These are phyloP conservation scores for Globisporangium megalacanthum DNA, from an alignment of 352 stramenopile genomes.

Conservation along the genomic window DNA sequence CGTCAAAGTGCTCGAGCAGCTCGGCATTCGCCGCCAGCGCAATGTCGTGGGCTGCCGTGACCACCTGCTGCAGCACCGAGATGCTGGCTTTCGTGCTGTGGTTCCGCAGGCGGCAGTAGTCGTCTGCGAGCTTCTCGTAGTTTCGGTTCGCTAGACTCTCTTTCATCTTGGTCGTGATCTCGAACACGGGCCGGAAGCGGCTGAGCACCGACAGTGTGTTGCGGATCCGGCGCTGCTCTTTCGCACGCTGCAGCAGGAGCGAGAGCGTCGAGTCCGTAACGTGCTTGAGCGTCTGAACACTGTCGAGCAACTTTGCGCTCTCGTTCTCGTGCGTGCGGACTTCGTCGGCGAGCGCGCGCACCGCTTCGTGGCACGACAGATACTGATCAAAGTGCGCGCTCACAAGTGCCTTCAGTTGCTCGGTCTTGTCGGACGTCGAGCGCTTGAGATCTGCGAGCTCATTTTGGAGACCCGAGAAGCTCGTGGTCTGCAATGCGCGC, in stretches of 20 bases:
- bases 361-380: constrained; percentile 73
- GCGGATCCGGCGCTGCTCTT: constrained; percentile 70
- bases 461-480: constrained; percentile 47
- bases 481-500: constrained; percentile 35
- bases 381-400: constrained; percentile 83
- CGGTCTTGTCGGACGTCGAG: constrained; percentile 76
- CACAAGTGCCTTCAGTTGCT: constrained; percentile 79
- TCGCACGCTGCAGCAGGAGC: constrained; percentile 68
- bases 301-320: constrained; percentile 35
- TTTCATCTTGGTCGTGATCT: constrained; percentile 76
- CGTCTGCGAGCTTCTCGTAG: constrained; percentile 68
- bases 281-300: constrained; percentile 53
- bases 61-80: constrained; percentile 44
- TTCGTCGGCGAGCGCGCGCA: constrained; percentile 54
- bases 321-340: constrained; percentile 60
- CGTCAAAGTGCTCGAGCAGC: constrained; percentile 57
- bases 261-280: constrained; percentile 64
- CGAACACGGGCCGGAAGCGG: constrained; percentile 61
- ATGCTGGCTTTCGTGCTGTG: constrained; percentile 64
- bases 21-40: constrained; percentile 51
- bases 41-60: constrained; percentile 53
- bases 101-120: constrained; percentile 65
- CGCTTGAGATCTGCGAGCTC: constrained; percentile 67
- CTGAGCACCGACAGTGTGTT: constrained; percentile 68
- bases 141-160: constrained; percentile 50